phyloP scores from a whole-genome alignment of 345 rosid genomes.

The Lepidium didymum region DNA sequence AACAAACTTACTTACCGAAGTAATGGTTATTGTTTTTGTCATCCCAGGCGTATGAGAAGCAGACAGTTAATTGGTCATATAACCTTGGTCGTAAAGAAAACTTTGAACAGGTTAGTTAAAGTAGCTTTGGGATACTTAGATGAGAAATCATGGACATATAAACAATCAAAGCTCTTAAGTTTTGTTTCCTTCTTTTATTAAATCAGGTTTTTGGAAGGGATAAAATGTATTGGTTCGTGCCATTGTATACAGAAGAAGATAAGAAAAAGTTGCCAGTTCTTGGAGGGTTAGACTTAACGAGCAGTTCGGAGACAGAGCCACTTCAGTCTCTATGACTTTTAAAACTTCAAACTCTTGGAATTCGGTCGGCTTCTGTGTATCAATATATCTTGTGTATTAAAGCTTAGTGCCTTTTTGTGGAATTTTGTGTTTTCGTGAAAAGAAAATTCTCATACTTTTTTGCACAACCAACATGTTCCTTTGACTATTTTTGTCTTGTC shows the following conservation, averaged over 20 bases:
- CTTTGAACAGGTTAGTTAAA: constrained; percentile 54
- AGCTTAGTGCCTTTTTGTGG: neutral
- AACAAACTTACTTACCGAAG: neutral
- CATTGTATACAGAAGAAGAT: constrained; percentile 60
- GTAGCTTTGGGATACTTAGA: neutral
- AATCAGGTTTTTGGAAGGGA: constrained; percentile 60
- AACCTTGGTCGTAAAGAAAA: constrained; percentile 72
- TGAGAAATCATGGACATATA: neutral
- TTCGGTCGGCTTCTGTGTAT: constrained; percentile 3
- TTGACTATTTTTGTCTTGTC: too few species aligned
- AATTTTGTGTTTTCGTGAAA: neutral
- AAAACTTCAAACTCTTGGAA: neutral
- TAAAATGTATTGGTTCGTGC: constrained; percentile 63
- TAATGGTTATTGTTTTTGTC: neutral
- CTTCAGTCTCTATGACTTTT: constrained; percentile 26
- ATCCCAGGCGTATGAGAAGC: constrained; percentile 73
- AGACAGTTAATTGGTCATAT: constrained; percentile 58
- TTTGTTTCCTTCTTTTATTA: neutral
- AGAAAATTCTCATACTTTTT: neutral
- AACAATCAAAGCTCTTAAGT: neutral
- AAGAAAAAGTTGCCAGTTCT: constrained; percentile 39
- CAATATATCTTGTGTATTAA: constrained; percentile 8
- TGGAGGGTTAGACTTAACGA: constrained; percentile 50
- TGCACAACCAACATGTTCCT: neutral
- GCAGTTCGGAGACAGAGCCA: constrained; percentile 40